Conservation (phyloP, 1,139 yeast species). For the Taiozyma sp. region DNA sequence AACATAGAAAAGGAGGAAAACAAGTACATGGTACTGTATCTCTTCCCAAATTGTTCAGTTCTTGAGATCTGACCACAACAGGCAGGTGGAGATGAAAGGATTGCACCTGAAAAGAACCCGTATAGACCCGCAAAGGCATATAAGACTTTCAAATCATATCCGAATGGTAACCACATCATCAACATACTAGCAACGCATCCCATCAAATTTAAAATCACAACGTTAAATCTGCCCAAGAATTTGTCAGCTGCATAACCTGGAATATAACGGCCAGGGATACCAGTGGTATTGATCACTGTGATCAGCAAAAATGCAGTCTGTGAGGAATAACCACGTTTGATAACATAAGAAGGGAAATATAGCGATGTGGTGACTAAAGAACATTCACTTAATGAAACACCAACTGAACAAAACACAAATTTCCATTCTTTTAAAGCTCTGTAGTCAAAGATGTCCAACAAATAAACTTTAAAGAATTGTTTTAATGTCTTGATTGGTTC, state of each 20-base stretch:
- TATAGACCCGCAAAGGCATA: constrained; percentile 42
- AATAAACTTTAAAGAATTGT: constrained; percentile 16
- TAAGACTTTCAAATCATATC: constrained; percentile 26
- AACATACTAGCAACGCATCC: constrained; percentile 35
- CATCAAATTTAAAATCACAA: constrained; percentile 36
- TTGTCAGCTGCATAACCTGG: constrained; percentile 49
- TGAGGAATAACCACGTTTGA: constrained; percentile 37
- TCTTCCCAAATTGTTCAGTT: constrained; percentile 41
- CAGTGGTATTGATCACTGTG: constrained; percentile 44
- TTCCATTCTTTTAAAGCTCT: constrained; percentile 37
- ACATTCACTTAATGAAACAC: constrained; percentile 38
- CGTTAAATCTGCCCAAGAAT: constrained; percentile 46
- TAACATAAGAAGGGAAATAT: constrained; percentile 48
- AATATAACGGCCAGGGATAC: constrained; percentile 41
- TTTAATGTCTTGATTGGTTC: background rate
- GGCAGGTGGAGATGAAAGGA: constrained; percentile 41
- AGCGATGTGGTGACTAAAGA: constrained; percentile 40
- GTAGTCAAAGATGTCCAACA: constrained; percentile 36
- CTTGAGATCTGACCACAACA: constrained; percentile 58
- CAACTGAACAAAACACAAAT: constrained; percentile 34
- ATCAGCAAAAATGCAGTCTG: constrained; percentile 41
- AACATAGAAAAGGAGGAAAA: constrained; percentile 39
- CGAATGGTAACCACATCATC: constrained; percentile 54
- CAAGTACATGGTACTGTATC: constrained; percentile 44
- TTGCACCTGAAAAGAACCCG: constrained; percentile 49